A percentile compares a stretch with the other conserved stretches of the same genome.
Conservation (phyloP, 495 filamentous ascomycete genomes). For the Talaromyces borbonicus region DNA sequence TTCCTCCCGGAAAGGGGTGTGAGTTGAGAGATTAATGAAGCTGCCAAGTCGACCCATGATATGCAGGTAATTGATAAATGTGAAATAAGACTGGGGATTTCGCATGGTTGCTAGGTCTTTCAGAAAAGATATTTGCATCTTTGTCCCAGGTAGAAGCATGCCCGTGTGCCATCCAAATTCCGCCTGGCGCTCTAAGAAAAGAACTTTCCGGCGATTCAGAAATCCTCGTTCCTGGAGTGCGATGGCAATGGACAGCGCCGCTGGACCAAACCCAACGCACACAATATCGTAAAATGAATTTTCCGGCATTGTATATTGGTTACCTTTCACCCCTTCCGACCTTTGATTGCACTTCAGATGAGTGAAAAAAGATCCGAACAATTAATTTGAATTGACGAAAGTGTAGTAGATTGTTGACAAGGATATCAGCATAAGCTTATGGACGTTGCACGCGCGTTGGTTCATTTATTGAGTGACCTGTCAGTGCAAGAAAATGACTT, state of each 20-base stretch:
- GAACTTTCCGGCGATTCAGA: constrained; percentile 48
- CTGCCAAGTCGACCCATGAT: constrained; percentile 66
- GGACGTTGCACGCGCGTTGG: too few species aligned
- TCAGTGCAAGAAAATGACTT: too few species aligned
- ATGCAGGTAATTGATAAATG: constrained; percentile 90
- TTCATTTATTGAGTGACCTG: too few species aligned
- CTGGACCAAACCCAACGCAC: constrained; percentile 89
- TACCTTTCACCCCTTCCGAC: not conserved
- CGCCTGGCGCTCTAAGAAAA: constrained; percentile 77
- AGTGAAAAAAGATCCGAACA: not conserved
- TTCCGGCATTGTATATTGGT: not conserved
- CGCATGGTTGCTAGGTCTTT: constrained; percentile 90
- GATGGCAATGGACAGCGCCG: constrained; percentile 84
- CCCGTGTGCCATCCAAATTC: constrained; percentile 87
- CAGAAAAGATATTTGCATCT: constrained; percentile 97
- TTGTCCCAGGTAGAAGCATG: constrained; percentile 86
- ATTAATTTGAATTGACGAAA: not conserved
- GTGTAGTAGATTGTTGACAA: too few species aligned
- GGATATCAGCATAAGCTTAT: too few species aligned
- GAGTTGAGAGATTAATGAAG: constrained; percentile 85
- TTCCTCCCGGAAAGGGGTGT: constrained; percentile 75
- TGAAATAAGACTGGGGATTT: constrained; percentile 83
- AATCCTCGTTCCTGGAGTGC: constrained; percentile 60
- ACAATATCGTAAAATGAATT: constrained; percentile 56
- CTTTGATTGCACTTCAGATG: not conserved